These are phyloP conservation scores for Colletotrichum tropicicola DNA, from an alignment of 2,329 filamentous ascomycete genomes.

Conservation along the genomic window DNA sequence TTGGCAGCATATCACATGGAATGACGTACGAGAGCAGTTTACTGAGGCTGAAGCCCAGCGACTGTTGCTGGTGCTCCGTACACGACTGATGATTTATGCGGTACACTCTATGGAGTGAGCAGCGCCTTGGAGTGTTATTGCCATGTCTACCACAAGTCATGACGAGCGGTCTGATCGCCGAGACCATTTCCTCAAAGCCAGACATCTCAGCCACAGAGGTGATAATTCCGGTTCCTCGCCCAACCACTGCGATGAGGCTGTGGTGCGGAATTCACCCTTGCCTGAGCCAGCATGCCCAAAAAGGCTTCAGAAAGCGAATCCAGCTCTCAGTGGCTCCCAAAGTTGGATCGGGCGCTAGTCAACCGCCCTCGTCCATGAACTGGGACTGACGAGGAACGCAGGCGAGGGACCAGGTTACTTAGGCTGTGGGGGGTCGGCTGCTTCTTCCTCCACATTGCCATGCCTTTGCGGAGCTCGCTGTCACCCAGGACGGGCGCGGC, in stretches of 20 bases:
- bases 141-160: too few species aligned
- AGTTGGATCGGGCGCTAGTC: conserved; percentile 26
- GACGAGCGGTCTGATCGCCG: too few species aligned
- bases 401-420: conserved; percentile 1
- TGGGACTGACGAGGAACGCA: conserved; percentile 12
- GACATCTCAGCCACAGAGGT: conserved; percentile 1
- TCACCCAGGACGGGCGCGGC: conserved; percentile 21
- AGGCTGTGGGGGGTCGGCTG: not conserved
- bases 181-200: too few species aligned
- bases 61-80: too few species aligned
- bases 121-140: too few species aligned
- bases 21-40: too few species aligned
- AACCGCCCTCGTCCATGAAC: conserved; percentile 13
- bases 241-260: not conserved
- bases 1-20: too few species aligned
- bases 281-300: conserved; percentile 17
- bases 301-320: conserved; percentile 32
- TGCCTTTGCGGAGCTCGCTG: conserved; percentile 24
- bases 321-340: conserved; percentile 27
- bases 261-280: conserved; percentile 20
- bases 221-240: not conserved
- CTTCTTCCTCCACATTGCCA: conserved; percentile 22
- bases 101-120: too few species aligned
- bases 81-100: too few species aligned
- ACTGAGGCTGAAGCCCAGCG: too few species aligned